These are phyloP conservation scores for Aspergillus sp. DNA, from an alignment of 2,329 filamentous ascomycete species.

Conservation along the genomic window DNA sequence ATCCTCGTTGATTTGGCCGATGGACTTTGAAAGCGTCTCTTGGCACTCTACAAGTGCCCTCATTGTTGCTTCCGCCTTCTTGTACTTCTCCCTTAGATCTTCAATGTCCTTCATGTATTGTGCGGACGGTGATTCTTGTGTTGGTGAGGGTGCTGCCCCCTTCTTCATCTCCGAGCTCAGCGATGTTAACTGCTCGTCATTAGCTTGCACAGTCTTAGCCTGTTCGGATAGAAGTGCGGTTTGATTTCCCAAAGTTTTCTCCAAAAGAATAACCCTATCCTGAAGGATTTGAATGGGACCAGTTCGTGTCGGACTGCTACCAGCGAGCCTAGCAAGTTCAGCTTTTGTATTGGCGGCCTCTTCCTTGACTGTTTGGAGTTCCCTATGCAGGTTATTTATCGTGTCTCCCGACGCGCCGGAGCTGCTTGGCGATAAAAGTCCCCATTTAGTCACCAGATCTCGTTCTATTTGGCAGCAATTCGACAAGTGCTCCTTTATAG, in stretches of 20 bases:
- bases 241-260: conserved; percentile 1
- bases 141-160: background rate
- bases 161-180: background rate
- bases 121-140: background rate
- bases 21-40: background rate
- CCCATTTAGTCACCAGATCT: conserved; percentile 8
- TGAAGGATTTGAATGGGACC: conserved; percentile 3
- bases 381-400: conserved; percentile 12
- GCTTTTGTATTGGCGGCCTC: background rate
- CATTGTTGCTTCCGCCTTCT: background rate
- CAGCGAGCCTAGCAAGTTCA: background rate
- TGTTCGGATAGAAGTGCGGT: conserved; percentile 2
- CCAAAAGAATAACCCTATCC: background rate
- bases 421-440: background rate
- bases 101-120: background rate
- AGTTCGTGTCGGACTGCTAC: background rate
- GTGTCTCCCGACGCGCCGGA: conserved; percentile 5
- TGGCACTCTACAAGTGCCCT: background rate
- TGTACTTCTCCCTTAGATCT: background rate
- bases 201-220: background rate
- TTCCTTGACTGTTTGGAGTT: conserved; percentile 4
- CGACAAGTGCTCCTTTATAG: conserved; percentile 11
- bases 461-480: conserved; percentile 11
- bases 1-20: background rate
- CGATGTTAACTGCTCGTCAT: background rate